Evolutionary conservation across 192 early-diverging fungal species (phyloP).

Genomic region (Mortierella alpina): DNA sequence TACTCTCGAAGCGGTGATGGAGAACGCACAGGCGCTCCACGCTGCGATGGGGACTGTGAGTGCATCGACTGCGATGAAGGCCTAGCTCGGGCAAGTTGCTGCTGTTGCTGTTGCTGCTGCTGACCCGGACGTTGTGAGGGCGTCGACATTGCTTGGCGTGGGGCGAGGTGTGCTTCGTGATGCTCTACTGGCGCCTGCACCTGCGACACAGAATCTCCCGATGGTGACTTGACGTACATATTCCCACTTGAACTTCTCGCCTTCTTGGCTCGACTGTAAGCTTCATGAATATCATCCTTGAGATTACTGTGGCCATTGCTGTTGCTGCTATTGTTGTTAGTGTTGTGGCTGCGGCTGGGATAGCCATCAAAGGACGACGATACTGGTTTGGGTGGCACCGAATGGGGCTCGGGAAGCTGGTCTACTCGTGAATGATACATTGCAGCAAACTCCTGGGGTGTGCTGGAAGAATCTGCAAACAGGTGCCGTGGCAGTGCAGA

Average conservation of each 20-base stretch:
- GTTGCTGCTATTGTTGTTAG: neutral
- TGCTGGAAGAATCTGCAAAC: conserved; percentile 18
- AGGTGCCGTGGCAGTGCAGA: conserved; percentile 34
- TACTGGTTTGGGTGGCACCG: neutral
- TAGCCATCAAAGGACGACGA: conserved; percentile 10
- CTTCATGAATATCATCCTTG: conserved; percentile 39
- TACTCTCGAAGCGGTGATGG: conserved; percentile 45
- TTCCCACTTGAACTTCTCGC: conserved; percentile 21
- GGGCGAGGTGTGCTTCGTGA: neutral
- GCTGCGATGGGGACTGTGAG: conserved; percentile 18
- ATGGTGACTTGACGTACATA: conserved; percentile 38
- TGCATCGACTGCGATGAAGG: conserved; percentile 45
- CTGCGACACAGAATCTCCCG: conserved; percentile 15
- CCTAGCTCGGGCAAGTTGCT: conserved; percentile 9
- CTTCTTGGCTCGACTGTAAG: conserved; percentile 42
- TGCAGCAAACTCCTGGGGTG: conserved; percentile 3
- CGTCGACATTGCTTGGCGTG: conserved; percentile 22
- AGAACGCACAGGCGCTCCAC: conserved; percentile 20
- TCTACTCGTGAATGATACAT: conserved; percentile 34
- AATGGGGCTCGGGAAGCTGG: conserved; percentile 5
- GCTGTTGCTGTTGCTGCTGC: conserved; percentile 9
- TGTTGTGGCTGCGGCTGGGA: neutral
- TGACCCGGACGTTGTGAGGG: conserved; percentile 10
- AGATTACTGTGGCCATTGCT: conserved; percentile 12
- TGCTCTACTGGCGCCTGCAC: conserved; percentile 1